Percentiles rank a stretch among this genome's conserved stretches.
Conservation (phyloP, 176 grass and related monocot species). For the Aegilops umbellulata region DNA sequence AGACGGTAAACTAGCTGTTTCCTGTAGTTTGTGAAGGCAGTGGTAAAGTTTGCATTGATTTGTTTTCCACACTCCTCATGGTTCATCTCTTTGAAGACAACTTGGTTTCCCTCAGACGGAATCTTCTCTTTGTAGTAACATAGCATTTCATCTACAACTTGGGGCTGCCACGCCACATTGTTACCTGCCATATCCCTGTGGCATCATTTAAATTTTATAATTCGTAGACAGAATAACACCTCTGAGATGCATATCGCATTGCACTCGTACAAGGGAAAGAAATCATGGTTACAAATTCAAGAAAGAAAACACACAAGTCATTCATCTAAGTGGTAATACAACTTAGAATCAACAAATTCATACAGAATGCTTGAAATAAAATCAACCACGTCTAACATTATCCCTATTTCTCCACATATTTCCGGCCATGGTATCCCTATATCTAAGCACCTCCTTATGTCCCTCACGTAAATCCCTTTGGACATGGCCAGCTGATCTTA, state of each 20-base stretch:
- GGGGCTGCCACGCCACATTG: background rate
- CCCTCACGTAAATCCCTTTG: too few relatives aligned
- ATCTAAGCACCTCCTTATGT: too few relatives aligned
- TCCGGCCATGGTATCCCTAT: too few relatives aligned
- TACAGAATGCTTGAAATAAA: background rate
- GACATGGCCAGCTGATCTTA: too few relatives aligned
- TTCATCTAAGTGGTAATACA: background rate
- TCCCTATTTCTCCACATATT: too few relatives aligned
- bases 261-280: background rate
- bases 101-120: background rate
- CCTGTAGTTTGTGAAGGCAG: too few relatives aligned
- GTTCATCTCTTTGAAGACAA: background rate
- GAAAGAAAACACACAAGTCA: too few relatives aligned
- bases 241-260: background rate
- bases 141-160: background rate
- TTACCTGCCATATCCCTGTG: background rate
- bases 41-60: too few relatives aligned
- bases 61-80: too few relatives aligned
- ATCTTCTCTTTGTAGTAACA: background rate
- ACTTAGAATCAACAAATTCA: background rate
- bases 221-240: background rate
- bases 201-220: background rate
- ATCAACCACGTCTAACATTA: too few relatives aligned
- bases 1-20: too few relatives aligned
- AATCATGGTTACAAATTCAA: background rate